These are phyloP conservation scores for Xylaria sp. DNA, from an alignment of 2,329 filamentous ascomycete genomes.

Conservation along the genomic window DNA sequence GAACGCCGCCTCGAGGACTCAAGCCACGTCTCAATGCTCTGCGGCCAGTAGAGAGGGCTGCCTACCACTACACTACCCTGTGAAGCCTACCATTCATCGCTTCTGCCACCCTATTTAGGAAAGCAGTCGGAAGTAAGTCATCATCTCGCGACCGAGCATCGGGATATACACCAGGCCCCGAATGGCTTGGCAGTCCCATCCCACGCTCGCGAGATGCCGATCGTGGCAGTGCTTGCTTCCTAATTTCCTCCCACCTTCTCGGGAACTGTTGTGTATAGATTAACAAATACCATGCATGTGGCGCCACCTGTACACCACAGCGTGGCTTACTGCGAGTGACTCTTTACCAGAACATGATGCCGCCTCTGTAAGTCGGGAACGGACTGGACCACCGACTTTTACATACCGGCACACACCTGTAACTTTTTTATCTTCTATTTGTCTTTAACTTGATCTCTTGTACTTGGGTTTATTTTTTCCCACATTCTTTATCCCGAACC, in stretches of 20 bases:
- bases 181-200: background rate
- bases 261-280: too few relatives aligned
- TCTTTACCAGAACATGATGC: background rate
- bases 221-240: slow-evolving; percentile 1
- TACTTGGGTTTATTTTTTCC: too few relatives aligned
- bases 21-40: background rate
- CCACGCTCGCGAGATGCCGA: background rate
- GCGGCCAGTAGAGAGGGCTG: background rate
- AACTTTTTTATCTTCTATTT: too few relatives aligned
- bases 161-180: background rate
- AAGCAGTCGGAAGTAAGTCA: background rate
- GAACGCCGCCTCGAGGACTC: background rate
- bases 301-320: too few relatives aligned
- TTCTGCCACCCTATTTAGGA: background rate
- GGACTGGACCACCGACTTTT: background rate
- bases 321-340: too few relatives aligned
- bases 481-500: too few relatives aligned
- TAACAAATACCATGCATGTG: slow-evolving; percentile 10
- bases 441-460: too few relatives aligned
- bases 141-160: background rate
- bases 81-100: too few relatives aligned
- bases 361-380: background rate
- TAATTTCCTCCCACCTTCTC: background rate
- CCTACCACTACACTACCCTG: too few relatives aligned
- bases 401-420: too few relatives aligned